Evolutionary conservation across 2,329 filamentous ascomycete genomes (phyloP), one percentile per base, ranked within the genome.

Genomic region (Ophiostoma angusticollis): DNA sequence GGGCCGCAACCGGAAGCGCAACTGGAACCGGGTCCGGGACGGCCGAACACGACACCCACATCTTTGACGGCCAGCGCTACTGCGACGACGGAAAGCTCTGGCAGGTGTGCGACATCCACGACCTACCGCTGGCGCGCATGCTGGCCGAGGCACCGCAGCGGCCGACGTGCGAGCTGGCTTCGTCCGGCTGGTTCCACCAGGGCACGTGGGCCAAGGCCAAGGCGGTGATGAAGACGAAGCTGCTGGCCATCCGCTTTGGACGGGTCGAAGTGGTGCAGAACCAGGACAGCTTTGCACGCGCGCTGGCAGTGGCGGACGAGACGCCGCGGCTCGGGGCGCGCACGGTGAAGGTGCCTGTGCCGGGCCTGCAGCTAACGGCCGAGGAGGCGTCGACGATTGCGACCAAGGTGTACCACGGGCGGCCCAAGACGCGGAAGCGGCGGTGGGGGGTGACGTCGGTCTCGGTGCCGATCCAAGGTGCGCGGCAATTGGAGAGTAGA

Each of bases 41-140:
- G 61, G 24, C 58, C 57, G 16, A 56, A 63, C 22, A 78, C 68
- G 38, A 63, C 22, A 78, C 68, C 37, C 87, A 96, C 57, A 64
- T 89, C 2, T 96, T 95, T 58, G 84, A 93, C 45, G 89, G 89
- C 33, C 67, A 76, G 43, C 71, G 70, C 2, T 74, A 89, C 39
- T 74, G 75, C 13, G 72, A 74, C 1, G 86, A 94, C 52, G 86
- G 86, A 28, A 91, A 91, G 52, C 79, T 91, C 35, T 98, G 86
- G 81, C 91, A 96, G 64, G 72, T 93, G 19, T 93, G 86, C 61
- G 91, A 98, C 56, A 80, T 96, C 39, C 80, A 75, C 0, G 89
- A 96, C 51, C 83, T 85, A 0, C 54, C 87, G 1, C 65, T 96
- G 1, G 62, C 65, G 1, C 58, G 65, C 9, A 62, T 95, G 3